A percentile compares a stretch with the other conserved stretches of the same genome.
Conservation (phyloP, 352 stramenopile species). For the Phytophthora citricola region DNA sequence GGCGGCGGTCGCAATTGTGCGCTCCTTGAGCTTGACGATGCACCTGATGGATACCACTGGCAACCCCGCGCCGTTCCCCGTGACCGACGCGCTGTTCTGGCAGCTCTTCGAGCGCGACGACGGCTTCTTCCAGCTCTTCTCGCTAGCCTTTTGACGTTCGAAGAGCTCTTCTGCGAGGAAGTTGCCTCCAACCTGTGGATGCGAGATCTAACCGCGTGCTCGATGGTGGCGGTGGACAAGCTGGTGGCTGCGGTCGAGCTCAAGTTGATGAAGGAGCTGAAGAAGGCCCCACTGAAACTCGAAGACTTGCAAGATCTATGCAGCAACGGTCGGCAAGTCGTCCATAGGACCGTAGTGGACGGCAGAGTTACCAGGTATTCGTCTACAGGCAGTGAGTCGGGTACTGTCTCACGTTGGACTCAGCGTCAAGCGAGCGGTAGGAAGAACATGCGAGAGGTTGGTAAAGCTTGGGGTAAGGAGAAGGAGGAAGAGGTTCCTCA, state of each 20-base stretch:
- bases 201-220: constrained; percentile 39
- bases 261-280: constrained; percentile 46
- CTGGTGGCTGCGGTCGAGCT: constrained; percentile 53
- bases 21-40: constrained; percentile 57
- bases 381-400: neutral
- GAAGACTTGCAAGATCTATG: constrained; percentile 51
- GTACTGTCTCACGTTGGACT: constrained; percentile 32
- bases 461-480: constrained; percentile 28
- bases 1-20: constrained; percentile 52
- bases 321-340: constrained; percentile 47
- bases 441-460: constrained; percentile 35
- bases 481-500: neutral
- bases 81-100: constrained; percentile 66
- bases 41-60: constrained; percentile 54
- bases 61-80: constrained; percentile 52
- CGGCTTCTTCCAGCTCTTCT: constrained; percentile 67
- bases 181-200: constrained; percentile 45
- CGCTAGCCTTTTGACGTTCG: constrained; percentile 70
- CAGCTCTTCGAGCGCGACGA: constrained; percentile 58
- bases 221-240: constrained; percentile 45
- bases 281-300: constrained; percentile 52
- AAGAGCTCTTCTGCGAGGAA: constrained; percentile 72
- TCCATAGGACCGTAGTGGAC: constrained; percentile 22
- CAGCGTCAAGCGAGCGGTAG: constrained; percentile 24
- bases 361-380: constrained; percentile 7